Base-by-base conservation (phyloP, 1,284 basidiomycete species). In the Pseudozyma thailandica region DNA sequence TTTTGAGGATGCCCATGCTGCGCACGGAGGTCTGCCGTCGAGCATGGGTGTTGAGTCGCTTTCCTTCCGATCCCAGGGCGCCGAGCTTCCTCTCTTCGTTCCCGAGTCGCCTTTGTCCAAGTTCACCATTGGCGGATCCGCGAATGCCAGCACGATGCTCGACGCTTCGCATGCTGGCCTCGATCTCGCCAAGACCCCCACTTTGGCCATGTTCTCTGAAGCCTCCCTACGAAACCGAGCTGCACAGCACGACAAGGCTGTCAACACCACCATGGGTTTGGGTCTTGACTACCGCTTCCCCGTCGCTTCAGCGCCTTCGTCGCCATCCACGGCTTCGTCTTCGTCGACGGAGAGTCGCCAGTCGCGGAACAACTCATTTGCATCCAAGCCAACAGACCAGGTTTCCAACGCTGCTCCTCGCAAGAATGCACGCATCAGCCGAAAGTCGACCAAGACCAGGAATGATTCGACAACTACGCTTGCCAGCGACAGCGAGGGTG, bases 71-170 rank as follows among this genome's bases (percentile, higher is more conserved):
- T 71, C 50, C 0, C 55, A 71, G 57, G 60, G 52, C 15, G 68
- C 56, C 25, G 68, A 71, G 57, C 51, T 71, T 49, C 57, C 68
- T 4, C 57, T 71, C 10, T 71, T 64, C 27, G 50, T 57, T 21
- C 57, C 68, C 6, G 68, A 71, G 18, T 71, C 61, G 53, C 61
- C 68, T 12, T 16, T 63, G n/a, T 52, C 66, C 56, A 70, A 70
- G 49, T 64, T 56, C 53, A 59, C 61, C 30, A 8, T 61, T 10
- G 49, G 42, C 20, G 57, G 50, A 15, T 39, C 35, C 16, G 37
- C 49, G 23, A 44, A 43, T n/a, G 27, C 41, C 7, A 28, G 25
- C 50, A 50, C 45, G 37, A 56, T 60, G 57, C 52, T 51, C 7
- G 52, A 66, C 33, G 49, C 57, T 18, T 49, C 63, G 13, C 48